Evolutionary conservation across 2,329 filamentous ascomycete species (phyloP), one percentile per base, ranked within the genome.

Genomic region (Diplodia scrobiculata): DNA sequence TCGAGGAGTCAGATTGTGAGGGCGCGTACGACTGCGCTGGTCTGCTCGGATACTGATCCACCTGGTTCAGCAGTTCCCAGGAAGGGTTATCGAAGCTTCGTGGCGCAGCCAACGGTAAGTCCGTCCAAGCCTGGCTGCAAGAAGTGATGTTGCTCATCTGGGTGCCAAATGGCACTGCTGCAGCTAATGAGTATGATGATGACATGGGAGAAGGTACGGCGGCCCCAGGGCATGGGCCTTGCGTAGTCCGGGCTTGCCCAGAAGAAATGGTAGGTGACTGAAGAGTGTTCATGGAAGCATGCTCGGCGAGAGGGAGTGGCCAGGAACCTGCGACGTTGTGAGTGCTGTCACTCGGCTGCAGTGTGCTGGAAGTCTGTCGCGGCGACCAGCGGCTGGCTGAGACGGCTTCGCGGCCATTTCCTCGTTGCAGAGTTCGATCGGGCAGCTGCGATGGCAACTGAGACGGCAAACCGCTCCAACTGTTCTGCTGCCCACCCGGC

Each of bases 61-160:
- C 32, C 17, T 45, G 52, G 21, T 65, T 21, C 27, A 65, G 27
- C 11, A 36, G 17, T 14, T 48, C 63, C 63, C 63, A 65, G 9
- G 63, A 54, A 2, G 29, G 10, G 17, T 21, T 29, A n/a, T 65
- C 36, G 19, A 51, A 41, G 21, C 13, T 50, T 47, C 11, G 51
- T 11, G 52, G 63, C 2, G 52, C 38, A n/a, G 36, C 21, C n/a
- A 58, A 25, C 10, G 52, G 41, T 5, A 52, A 41, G 27, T 38
- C 38, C 5, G n/a, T 50, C 17, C 29, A 29, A 14, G 10, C 29
- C 11, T 25, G 36, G 11, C n/a, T n/a, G 19, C 19, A 62, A 7
- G 55, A 14, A n/a, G n/a, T 13, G 27, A 27, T 38, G 17, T 48
- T 48, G 10, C 17, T 14, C 4, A 29, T n/a, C 19, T 34, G 29